Percentiles rank a stretch among this genome's conserved stretches.
Conservation (phyloP, 352 stramenopile genomes). For the Globisporangium okanoganense region DNA sequence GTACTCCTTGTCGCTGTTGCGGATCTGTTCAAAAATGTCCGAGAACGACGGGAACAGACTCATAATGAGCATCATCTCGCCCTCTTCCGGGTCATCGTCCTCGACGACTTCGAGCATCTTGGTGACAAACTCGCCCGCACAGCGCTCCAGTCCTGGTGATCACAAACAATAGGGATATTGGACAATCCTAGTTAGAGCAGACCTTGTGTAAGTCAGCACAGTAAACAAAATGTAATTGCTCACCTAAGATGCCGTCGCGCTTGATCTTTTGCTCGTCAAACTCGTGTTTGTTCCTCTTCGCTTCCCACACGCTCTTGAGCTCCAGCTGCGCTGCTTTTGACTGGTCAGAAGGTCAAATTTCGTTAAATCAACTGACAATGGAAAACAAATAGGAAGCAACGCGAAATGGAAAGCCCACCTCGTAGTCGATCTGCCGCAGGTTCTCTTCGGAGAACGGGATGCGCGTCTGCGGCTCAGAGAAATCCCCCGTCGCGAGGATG, state of each 20-base stretch:
- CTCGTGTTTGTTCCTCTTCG: constrained; percentile 70
- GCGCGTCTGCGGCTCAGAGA: constrained; percentile 84
- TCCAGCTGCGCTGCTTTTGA: constrained; percentile 57
- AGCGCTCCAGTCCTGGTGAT: constrained; percentile 65
- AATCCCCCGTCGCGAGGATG: constrained; percentile 85
- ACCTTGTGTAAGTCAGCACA: too few species aligned
- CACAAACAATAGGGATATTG: background rate
- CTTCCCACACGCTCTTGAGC: constrained; percentile 63
- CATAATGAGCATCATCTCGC: constrained; percentile 79
- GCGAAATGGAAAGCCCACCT: constrained; percentile 25
- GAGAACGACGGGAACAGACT: constrained; percentile 86
- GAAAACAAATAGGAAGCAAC: constrained; percentile 14
- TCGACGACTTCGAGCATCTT: constrained; percentile 87
- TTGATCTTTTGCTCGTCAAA: constrained; percentile 84
- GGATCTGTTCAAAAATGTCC: constrained; percentile 85
- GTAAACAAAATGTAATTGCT: background rate
- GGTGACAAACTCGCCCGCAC: constrained; percentile 81
- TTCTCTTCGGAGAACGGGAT: constrained; percentile 86
- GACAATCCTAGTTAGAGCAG: background rate
- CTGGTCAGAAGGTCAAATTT: constrained; percentile 23
- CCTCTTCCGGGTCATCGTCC: constrained; percentile 69
- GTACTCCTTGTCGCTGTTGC: constrained; percentile 70
- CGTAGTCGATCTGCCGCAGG: constrained; percentile 63
- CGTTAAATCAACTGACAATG: constrained; percentile 1
- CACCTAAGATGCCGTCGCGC: constrained; percentile 76